Base-by-base conservation (phyloP, 2,329 filamentous ascomycete species). In the Neofusicoccum cordaticola region DNA sequence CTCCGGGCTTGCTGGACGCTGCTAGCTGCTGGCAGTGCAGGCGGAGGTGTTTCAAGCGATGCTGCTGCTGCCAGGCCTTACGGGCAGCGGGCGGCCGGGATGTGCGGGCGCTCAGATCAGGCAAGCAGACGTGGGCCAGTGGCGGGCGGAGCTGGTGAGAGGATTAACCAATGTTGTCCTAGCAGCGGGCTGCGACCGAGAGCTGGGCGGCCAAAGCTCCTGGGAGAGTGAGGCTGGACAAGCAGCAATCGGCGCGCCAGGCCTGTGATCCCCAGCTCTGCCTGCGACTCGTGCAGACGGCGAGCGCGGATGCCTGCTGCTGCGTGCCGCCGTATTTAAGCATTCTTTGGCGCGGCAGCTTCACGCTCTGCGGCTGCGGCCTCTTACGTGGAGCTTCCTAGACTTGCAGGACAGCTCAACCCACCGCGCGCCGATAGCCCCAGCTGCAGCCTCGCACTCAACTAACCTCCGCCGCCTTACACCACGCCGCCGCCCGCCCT, bases 391-490 rank as follows among this genome's bases (percentile, higher is more conserved):
- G 53, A 58, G 53, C 53, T 58, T 41, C 53, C 35, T 15, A 27
- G 51, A 58, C 53, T 39, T 58, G 53, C 39, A 58, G 39, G 19
- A 58, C 39, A 58, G 53, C 53, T 58, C 39, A 56, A 56, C 52
- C 31, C 37, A 42, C 52, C 52, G 35, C 37, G 50, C 50, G 50
- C 50, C 50, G 35, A 45, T 45, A 31, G 44, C 53, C 53, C 53
- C 53, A 58, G 53, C 53, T 58, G 53, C 53, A 58, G 53, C 53
- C 53, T 58, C 53, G 27, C 53, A 15, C 62, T 15, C 39, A 50
- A 39, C 19, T 34, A n/a, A 15, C 34, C 34, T 13, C 27, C 34
- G 45, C 62, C 45, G 31, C 22, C 15, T 42, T 41, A n/a, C 52
- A 48, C 31, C 41, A 22, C 51, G n/a, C 48, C 31, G 45, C 48